A percentile compares a stretch with the other conserved stretches of the same genome.
These are phyloP conservation scores for Chlamydomonas sphaeroides DNA, from an alignment of 139 green algal species.

Conservation along the genomic window DNA sequence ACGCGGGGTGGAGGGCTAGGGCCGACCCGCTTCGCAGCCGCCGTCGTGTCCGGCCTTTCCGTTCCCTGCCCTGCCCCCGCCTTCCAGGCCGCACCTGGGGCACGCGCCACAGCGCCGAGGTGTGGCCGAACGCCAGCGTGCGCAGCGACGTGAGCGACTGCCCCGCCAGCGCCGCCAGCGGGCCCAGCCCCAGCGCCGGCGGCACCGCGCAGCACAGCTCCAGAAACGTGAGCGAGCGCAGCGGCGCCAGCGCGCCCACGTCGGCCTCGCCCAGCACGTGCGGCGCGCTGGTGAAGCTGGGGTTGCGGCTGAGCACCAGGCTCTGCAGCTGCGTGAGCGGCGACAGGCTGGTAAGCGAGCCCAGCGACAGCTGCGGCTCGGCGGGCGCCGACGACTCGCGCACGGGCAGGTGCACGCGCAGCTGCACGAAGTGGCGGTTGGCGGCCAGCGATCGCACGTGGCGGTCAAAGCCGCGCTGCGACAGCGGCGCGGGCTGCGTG, in stretches of 20 bases:
- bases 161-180: not conserved
- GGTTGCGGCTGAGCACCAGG: constrained; percentile 19
- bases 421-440: constrained; percentile 29
- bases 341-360: not conserved
- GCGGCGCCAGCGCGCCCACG: not conserved
- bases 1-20: not conserved
- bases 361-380: constrained; percentile 13
- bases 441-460: constrained; percentile 4
- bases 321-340: constrained; percentile 15
- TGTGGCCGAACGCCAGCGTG: constrained; percentile 36
- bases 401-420: constrained; percentile 18
- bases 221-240: constrained; percentile 12
- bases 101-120: constrained; percentile 18
- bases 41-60: no score
- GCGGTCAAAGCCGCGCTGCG: constrained; percentile 30
- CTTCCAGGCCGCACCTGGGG: not conserved
- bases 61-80: not conserved
- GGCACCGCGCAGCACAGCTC: constrained; percentile 35
- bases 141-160: constrained; percentile 5
- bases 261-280: constrained; percentile 15
- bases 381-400: not conserved
- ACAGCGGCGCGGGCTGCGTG: not conserved
- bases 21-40: no score
- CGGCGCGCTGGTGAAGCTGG: constrained; percentile 7
- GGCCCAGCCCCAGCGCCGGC: constrained; percentile 6